Conservation (phyloP, 1,139 yeast genomes). For the Yamadazyma atmosphaerica region DNA sequence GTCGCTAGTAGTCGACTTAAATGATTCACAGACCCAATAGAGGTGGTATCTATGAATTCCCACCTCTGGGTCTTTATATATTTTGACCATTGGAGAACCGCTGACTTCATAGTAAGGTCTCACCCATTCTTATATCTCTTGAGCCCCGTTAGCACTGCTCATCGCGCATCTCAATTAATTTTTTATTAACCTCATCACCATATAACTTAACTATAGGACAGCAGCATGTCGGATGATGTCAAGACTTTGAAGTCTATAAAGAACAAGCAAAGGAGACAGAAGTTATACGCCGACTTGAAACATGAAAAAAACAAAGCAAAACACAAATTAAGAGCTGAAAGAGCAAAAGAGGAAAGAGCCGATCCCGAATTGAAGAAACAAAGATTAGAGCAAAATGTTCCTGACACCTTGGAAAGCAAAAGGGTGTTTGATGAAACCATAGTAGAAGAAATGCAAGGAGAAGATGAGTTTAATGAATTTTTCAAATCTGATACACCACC, state of each 20-base stretch:
- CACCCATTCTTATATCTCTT: conserved; percentile 8
- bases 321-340: conserved; percentile 70
- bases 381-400: conserved; percentile 75
- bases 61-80: conserved; percentile 10
- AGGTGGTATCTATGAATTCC: conserved; percentile 14
- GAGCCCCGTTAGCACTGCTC: too few relatives aligned
- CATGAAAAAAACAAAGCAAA: conserved; percentile 75
- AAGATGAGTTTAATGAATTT: conserved; percentile 72
- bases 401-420: conserved; percentile 86
- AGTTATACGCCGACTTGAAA: conserved; percentile 71
- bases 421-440: conserved; percentile 91
- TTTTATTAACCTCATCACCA: neutral
- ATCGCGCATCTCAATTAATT: conserved; percentile 5
- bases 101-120: neutral
- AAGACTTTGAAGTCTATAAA: conserved; percentile 49
- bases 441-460: conserved; percentile 68
- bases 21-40: conserved; percentile 9
- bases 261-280: conserved; percentile 79
- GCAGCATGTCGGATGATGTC: conserved; percentile 15
- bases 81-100: conserved; percentile 9
- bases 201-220: too few relatives aligned
- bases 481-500: conserved; percentile 64
- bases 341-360: conserved; percentile 80
- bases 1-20: conserved; percentile 7
- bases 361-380: conserved; percentile 82